Evolutionary conservation across 495 filamentous ascomycete genomes (phyloP).

Genomic region (Aspergillus homomorphus): DNA sequence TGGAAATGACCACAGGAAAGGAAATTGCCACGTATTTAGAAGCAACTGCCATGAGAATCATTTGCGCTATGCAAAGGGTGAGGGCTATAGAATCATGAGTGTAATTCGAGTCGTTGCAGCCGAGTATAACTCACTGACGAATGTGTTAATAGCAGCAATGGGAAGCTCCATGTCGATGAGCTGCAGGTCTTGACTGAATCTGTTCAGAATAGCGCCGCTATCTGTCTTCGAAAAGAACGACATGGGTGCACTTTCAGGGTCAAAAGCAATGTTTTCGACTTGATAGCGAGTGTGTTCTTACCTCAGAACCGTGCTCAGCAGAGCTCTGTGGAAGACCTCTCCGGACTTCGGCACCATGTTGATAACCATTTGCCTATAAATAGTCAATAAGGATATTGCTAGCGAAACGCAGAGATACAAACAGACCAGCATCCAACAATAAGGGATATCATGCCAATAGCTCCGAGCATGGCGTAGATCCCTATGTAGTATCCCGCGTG

Average conservation of each 20-base stretch:
- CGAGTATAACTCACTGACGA: conserved; percentile 7
- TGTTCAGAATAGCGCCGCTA: conserved; percentile 17
- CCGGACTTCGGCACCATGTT: conserved; percentile 53
- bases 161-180: conserved; percentile 50
- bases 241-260: conserved; percentile 38
- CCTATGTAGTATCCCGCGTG: conserved; percentile 52
- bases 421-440: conserved; percentile 45
- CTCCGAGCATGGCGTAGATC: conserved; percentile 53
- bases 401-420: background rate
- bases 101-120: background rate
- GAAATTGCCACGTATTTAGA: conserved; percentile 37
- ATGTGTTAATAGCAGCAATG: conserved; percentile 32
- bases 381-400: background rate
- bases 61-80: conserved; percentile 36
- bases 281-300: conserved; percentile 5
- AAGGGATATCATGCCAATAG: conserved; percentile 40
- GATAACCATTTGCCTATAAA: conserved; percentile 44
- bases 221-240: conserved; percentile 41
- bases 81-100: conserved; percentile 17
- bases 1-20: conserved; percentile 35
- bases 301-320: conserved; percentile 49
- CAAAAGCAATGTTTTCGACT: conserved; percentile 4
- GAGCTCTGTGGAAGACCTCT: conserved; percentile 45
- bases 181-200: conserved; percentile 42
- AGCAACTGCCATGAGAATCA: conserved; percentile 37